Evolutionary conservation across 352 stramenopile genomes (phyloP), one percentile per base, ranked within the genome.

Genomic region (Pythium sp.): DNA sequence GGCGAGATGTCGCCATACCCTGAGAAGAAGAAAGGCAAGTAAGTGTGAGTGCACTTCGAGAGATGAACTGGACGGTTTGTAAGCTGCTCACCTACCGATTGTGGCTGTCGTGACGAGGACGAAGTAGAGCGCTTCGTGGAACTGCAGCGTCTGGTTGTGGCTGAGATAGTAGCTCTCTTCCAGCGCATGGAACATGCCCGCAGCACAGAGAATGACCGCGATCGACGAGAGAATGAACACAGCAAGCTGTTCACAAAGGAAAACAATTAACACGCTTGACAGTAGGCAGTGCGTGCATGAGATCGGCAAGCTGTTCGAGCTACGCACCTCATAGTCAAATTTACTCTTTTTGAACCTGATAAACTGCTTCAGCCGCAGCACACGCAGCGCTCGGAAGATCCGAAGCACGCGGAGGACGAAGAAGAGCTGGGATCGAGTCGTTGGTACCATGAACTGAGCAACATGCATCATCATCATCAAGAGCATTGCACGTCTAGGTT

Each of bases 51-150:
- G 24, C 8, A 34, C 18, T 53, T 18, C 24, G 5, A 65, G 18
- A 4, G 24, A 46, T 7, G 32, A 32, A 15, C 3, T 15, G 26
- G 26, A 4, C 38, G 20, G 28, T 26, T 24, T 32, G 36, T 6
- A 28, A 55, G 54, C 26, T 14, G 5, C 7, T 6, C 18, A 15
- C 28, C 73, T 72, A 87, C 84, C 84, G 68, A 92, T 86, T 15
- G 84, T 92, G 7, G 84, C 87, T 8, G 86, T 82, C 0, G 80
- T 91, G 30, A 92, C 84, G 8, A 92, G 70, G 12, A 92, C 84
- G 60, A 91, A 92, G 61, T 92, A 92, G 18, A 92, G 75, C 5
- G 84, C 72, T 51, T 91, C 72, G 64, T 92, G 84, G 41, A 91
- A 92, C 8, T 73, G 47, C 26, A 92, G 71, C 1, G 46, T 71